Percentiles rank a stretch among this genome's conserved stretches.
phyloP scores from a whole-genome alignment of 2,329 filamentous ascomycete genomes.

The Colletotrichum sp. region DNA sequence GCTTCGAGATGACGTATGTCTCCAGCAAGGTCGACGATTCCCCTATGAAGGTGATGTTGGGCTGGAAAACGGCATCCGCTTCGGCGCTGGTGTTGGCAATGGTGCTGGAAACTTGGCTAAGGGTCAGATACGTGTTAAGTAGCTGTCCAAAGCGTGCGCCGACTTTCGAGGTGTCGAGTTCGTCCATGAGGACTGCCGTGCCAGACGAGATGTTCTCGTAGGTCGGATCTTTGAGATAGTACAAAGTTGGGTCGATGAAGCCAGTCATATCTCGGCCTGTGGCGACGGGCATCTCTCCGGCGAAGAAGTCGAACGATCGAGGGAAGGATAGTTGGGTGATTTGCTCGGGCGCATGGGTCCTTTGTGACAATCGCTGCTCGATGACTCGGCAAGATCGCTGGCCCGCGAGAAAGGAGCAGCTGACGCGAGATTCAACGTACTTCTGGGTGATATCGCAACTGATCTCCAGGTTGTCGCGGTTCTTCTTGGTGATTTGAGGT shows the following conservation, averaged over 20 bases:
- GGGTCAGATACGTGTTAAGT: not conserved
- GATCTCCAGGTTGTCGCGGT: not conserved
- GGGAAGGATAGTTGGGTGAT: conserved; percentile 1
- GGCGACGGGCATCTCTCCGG: not conserved
- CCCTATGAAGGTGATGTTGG: not conserved
- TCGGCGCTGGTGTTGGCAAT: not conserved
- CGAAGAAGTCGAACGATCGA: not conserved
- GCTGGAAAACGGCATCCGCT: not conserved
- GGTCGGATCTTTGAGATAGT: not conserved
- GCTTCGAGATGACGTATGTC: not conserved
- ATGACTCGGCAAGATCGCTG: not conserved
- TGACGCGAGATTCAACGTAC: conserved; percentile 3
- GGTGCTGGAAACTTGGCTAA: not conserved
- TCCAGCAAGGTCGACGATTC: not conserved
- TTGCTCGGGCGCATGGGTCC: not conserved
- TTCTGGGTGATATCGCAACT: not conserved
- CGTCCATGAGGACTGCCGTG: not conserved
- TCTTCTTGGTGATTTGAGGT: not conserved
- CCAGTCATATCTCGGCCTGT: not conserved
- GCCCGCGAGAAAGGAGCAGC: not conserved
- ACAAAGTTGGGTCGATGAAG: not conserved
- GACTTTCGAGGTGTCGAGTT: not conserved
- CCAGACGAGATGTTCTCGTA: not conserved
- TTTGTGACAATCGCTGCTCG: not conserved
- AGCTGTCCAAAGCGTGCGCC: not conserved